Evolutionary conservation across 2,329 filamentous ascomycete species (phyloP), one percentile per base, ranked within the genome.

Genomic region (Ceratocystis albifundus): DNA sequence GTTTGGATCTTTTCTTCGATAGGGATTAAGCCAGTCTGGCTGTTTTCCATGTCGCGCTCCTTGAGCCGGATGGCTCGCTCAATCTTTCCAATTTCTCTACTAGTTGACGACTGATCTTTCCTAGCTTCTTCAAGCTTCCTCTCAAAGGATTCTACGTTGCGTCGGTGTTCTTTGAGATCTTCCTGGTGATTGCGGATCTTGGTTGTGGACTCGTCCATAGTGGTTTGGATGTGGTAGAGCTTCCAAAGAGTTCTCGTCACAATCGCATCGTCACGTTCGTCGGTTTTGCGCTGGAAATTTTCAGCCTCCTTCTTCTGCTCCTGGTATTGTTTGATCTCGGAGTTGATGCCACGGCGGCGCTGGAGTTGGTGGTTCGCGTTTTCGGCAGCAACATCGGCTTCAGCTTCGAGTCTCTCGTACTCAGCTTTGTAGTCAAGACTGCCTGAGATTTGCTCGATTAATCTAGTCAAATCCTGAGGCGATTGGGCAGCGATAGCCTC

Each of bases 401-500:
- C 89, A 6, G 82, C 81, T 76, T 97, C 93, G n/a, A 96, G 80
- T 66, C 82, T 84, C 73, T 99, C 95, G 74, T 99, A 99, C 71
- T 96, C 91, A 8, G 86, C 84, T 76, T 97, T 97, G 77, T 92
- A 90, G 72, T 99, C 94, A 64, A 97, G 77, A 75, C 92, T 96
- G 59, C 94, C 94, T 0, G 93, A 97, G 69, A 99, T 97, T 76
- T 97, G 94, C 77, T 99, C 94, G 66, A 99, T 96, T 63, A 99
- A 79, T 63, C 90, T 84, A 0, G 94, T 99, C 48, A 99, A 83
- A 72, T 97, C 94, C 71, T 91, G 92, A 0, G 94, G 91, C 0
- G 91, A 95, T 74, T 97, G 94, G 6, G 91, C 91, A 1, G 94
- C 95, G 72, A 99, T 96, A 28, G 91, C 89, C 75, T 99, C 94